Base-by-base conservation (phyloP, 257 asterid genomes). In the Penstemon barbatus region DNA sequence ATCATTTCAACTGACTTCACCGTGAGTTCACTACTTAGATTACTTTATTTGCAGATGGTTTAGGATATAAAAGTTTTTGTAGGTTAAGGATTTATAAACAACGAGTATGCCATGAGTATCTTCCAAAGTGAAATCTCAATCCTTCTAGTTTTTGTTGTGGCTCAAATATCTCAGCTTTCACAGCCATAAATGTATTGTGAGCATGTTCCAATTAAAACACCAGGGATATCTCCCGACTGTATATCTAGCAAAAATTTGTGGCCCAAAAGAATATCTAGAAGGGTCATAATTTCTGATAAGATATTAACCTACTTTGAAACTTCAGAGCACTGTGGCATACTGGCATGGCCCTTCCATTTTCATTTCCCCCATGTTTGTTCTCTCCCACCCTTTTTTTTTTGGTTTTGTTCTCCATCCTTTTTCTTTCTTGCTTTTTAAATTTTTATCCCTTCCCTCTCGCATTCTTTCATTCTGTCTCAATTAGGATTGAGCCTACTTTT, bases 401-500 rank as follows among this genome's bases (percentile, higher is more conserved):
- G 15, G 33, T 25, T 25, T 25, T 25, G 33, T 18, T 18, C 18
- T 4, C 37, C 45, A 18, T 66, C 53, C 8, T 38, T 6, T 37
- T 46, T 57, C 72, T 66, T 58, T 61, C 66, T 59, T 33, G 59
- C 61, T 58, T 73, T 45, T 33, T 60, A 60, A 65, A 36, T 66
- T 65, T n/a, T 18, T 46, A 37, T 46, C 48, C 69, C 51, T 19
- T 51, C 43, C 54, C n/a, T 37, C 49, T 53, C n/a, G 1, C 12
- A 7, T 8, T 4, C 38, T 12, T 38, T 8, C 49, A 39, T 54
- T 62, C 13, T 13, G 41, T 54, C 67, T 39, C 53, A 57, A 55
- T 41, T 52, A 59, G 6, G 39, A 68, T 51, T 43, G 66, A 7
- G 11, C 8, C 61, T 66, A 12, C 65, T 62, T 43, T 41, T 42